Conservation (phyloP, 495 filamentous ascomycete genomes). For the Pyrenopolyporus hunteri region DNA sequence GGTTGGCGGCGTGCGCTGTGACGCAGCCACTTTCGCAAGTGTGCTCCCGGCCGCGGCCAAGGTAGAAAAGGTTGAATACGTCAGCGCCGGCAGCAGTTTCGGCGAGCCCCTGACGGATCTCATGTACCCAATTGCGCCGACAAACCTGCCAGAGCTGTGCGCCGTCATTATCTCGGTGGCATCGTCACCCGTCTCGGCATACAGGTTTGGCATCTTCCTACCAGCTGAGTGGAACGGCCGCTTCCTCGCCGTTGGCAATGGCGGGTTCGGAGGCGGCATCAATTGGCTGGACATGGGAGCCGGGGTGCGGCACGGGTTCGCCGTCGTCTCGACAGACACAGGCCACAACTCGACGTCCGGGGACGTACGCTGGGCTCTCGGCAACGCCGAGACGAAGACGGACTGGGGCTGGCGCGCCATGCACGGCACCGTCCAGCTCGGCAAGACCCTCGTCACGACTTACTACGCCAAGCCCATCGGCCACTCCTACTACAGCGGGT, state of each 20-base stretch:
- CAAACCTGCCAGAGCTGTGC: slow-evolving; percentile 55
- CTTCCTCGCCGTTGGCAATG: slow-evolving; percentile 57
- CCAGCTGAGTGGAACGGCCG: slow-evolving; percentile 58
- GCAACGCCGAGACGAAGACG: slow-evolving; percentile 45
- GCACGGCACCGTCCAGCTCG: slow-evolving; percentile 53
- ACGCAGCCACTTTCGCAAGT: slow-evolving; percentile 28
- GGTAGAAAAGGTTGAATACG: slow-evolving; percentile 41
- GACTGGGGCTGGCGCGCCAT: slow-evolving; percentile 60
- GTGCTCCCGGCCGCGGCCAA: slow-evolving; percentile 38
- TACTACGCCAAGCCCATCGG: slow-evolving; percentile 50
- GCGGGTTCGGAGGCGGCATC: slow-evolving; percentile 59
- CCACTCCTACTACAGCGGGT: slow-evolving; percentile 62
- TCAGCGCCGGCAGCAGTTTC: slow-evolving; percentile 44
- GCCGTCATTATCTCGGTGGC: slow-evolving; percentile 55
- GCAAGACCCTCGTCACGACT: slow-evolving; percentile 41
- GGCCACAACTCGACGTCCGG: slow-evolving; percentile 54
- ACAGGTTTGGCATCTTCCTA: slow-evolving; percentile 58
- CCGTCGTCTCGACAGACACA: slow-evolving; percentile 60
- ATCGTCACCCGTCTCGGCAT: slow-evolving; percentile 50
- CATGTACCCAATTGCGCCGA: slow-evolving; percentile 52
- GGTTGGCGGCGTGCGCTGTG: slow-evolving; percentile 21
- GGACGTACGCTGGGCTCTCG: slow-evolving; percentile 55
- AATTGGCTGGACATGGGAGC: slow-evolving; percentile 61
- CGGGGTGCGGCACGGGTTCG: slow-evolving; percentile 55
- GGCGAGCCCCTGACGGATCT: slow-evolving; percentile 48